phyloP scores from a whole-genome alignment of 2,329 filamentous ascomycete species.

The Elsinoe perseae region DNA sequence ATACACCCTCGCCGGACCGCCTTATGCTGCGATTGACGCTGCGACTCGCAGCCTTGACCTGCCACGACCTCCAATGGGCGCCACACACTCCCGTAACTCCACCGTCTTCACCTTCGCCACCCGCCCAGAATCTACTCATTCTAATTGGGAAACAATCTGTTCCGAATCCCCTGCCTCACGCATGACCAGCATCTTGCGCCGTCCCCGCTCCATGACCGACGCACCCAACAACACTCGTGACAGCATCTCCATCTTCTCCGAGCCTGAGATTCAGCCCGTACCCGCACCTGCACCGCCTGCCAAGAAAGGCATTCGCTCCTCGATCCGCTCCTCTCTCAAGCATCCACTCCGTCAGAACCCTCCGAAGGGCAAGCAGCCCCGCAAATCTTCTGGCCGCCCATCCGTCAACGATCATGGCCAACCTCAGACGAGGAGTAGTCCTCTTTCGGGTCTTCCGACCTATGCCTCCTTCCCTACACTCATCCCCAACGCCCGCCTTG shows the following conservation, averaged over 20 bases:
- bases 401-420: conserved; percentile 4
- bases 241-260: conserved; percentile 18
- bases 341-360: conserved; percentile 16
- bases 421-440: background rate
- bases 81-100: conserved; percentile 9
- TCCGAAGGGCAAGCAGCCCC: conserved; percentile 5
- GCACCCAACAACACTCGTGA: conserved; percentile 14
- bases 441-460: conserved; percentile 18
- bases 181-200: conserved; percentile 31
- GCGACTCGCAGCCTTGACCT: conserved; percentile 6
- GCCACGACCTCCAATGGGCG: background rate
- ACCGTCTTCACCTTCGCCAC: conserved; percentile 18
- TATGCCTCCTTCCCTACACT: conserved; percentile 25
- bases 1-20: conserved; percentile 9
- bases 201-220: conserved; percentile 21
- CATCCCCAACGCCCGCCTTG: conserved; percentile 21
- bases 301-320: conserved; percentile 18
- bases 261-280: conserved; percentile 1
- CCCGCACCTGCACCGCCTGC: conserved; percentile 25
- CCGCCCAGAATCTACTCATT: conserved; percentile 2
- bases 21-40: conserved; percentile 7
- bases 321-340: conserved; percentile 10
- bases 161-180: conserved; percentile 23
- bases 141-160: conserved; percentile 13
- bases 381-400: background rate